Conservation (phyloP, 164 flowering plant species). For the Chimonanthus salicifolius region DNA sequence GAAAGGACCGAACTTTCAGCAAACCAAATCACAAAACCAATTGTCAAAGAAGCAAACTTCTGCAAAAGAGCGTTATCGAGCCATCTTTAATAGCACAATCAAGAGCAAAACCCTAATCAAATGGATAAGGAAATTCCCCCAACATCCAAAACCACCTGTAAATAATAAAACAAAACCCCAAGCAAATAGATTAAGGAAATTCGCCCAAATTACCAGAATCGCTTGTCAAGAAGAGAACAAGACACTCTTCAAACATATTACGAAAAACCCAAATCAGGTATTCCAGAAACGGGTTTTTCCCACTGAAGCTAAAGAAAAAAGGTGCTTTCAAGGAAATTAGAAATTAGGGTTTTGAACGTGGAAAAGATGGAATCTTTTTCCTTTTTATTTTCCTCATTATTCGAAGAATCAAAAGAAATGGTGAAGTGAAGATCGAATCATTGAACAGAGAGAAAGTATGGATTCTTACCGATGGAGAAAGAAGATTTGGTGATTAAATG, state of each 20-base stretch:
- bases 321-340: neutral
- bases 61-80: neutral
- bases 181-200: conserved; percentile 13
- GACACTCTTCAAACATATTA: neutral
- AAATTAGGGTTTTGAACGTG: neutral
- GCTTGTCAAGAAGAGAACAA: neutral
- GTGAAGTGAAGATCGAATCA: neutral
- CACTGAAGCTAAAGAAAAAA: neutral
- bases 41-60: neutral
- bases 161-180: conserved; percentile 19
- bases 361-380: neutral
- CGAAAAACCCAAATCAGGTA: neutral
- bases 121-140: neutral
- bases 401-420: neutral
- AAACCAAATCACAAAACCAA: no score
- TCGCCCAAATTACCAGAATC: conserved; percentile 12
- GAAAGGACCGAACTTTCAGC: neutral
- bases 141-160: neutral
- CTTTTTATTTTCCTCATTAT: neutral
- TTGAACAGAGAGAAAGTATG: neutral
- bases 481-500: no score
- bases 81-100: neutral
- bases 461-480: conserved; percentile 15
- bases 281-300: neutral
- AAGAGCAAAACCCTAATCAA: neutral